Percentiles rank a stretch among this genome's conserved stretches.
Conservation (phyloP, 2,329 filamentous ascomycete species). For the Cladosporium velox region DNA sequence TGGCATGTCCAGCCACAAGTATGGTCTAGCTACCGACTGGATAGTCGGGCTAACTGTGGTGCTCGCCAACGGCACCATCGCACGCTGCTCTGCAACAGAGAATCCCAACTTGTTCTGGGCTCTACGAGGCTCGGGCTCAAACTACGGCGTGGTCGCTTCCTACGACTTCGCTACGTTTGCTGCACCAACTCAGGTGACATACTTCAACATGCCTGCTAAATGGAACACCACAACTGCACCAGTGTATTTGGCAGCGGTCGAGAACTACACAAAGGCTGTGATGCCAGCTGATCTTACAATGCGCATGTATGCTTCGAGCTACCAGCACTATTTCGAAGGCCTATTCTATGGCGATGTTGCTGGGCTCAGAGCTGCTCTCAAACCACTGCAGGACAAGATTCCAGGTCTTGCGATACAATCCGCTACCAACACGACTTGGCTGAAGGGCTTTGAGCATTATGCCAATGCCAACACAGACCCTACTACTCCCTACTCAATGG, state of each 20-base stretch:
- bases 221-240: slow-evolving; percentile 22
- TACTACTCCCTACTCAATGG: slow-evolving; percentile 17
- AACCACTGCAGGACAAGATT: slow-evolving; percentile 18
- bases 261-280: slow-evolving; percentile 19
- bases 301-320: slow-evolving; percentile 19
- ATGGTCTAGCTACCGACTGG: slow-evolving; percentile 23
- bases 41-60: slow-evolving; percentile 23
- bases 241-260: slow-evolving; percentile 13
- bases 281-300: slow-evolving; percentile 25
- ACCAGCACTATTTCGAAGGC: slow-evolving; percentile 20
- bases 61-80: slow-evolving; percentile 21
- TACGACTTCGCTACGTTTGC: slow-evolving; percentile 30
- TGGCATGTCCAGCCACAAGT: slow-evolving; percentile 24
- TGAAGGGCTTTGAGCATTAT: slow-evolving; percentile 18
- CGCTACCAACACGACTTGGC: slow-evolving; percentile 11
- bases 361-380: slow-evolving; percentile 20
- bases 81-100: slow-evolving; percentile 17
- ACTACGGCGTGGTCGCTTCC: slow-evolving; percentile 28
- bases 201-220: slow-evolving; percentile 22
- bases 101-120: slow-evolving; percentile 30
- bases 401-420: slow-evolving; percentile 7
- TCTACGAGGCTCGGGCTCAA: slow-evolving; percentile 26
- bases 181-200: slow-evolving; percentile 21
- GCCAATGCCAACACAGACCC: slow-evolving; percentile 15
- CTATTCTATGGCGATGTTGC: slow-evolving; percentile 20